Conservation (phyloP, 2,329 filamentous ascomycete species). For the Claviceps sp. region DNA sequence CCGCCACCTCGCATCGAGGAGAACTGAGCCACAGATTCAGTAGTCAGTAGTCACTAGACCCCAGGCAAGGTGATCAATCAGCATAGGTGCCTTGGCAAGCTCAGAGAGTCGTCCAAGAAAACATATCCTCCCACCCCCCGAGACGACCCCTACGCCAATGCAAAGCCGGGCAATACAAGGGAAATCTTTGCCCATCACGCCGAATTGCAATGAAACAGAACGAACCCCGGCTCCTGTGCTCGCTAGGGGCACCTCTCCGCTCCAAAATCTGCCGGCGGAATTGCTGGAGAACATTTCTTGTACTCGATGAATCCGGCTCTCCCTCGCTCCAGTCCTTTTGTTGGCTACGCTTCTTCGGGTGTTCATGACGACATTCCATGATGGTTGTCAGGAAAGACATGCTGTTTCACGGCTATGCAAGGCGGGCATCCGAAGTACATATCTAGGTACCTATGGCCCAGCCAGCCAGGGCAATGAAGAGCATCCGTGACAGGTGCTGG, state of each 20-base stretch:
- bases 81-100: too few relatives aligned
- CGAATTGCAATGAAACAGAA: slow-evolving; percentile 13
- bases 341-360: slow-evolving; percentile 27
- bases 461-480: too few relatives aligned
- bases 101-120: too few relatives aligned
- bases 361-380: slow-evolving; percentile 22
- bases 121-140: neutral
- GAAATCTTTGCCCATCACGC: slow-evolving; percentile 6
- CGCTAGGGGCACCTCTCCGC: neutral
- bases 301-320: slow-evolving; percentile 19
- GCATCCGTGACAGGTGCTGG: too few relatives aligned
- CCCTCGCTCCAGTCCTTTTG: slow-evolving; percentile 22
- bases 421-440: too few relatives aligned
- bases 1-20: too few relatives aligned
- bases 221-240: slow-evolving; percentile 4
- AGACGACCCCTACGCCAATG: slow-evolving; percentile 36
- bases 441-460: too few relatives aligned
- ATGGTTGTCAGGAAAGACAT: slow-evolving; percentile 7
- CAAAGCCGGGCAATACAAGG: slow-evolving; percentile 32
- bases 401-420: too few relatives aligned
- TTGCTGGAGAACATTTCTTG: slow-evolving; percentile 37
- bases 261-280: slow-evolving; percentile 34
- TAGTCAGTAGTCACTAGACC: too few relatives aligned
- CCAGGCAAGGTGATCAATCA: too few relatives aligned
- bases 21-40: too few relatives aligned